phyloP scores from a whole-genome alignment of 768 basidiomycete species.

The Candolleomyces aberdarensis region DNA sequence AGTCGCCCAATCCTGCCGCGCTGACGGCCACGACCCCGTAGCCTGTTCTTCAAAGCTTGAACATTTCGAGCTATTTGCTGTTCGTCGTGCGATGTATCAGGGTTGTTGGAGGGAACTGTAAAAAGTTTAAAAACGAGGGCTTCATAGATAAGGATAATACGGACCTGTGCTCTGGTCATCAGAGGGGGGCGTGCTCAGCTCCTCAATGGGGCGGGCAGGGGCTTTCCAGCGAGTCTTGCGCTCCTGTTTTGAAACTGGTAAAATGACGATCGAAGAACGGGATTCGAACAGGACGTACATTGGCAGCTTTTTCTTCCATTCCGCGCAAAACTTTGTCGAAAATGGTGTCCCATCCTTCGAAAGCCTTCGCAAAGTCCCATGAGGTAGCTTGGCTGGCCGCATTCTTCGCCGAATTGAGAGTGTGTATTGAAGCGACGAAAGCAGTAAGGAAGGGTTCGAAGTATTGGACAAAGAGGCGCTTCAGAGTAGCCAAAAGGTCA shows the following conservation, averaged over 20 bases:
- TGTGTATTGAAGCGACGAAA: conserved; percentile 81
- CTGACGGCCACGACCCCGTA: conserved; percentile 72
- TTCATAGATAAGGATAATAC: conserved; percentile 12
- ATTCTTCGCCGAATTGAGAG: conserved; percentile 46
- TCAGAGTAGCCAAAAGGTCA: conserved; percentile 77
- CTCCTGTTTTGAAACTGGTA: conserved; percentile 42
- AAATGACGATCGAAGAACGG: not conserved
- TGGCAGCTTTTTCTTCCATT: conserved; percentile 72
- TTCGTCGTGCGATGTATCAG: conserved; percentile 64
- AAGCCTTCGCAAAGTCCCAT: conserved; percentile 70
- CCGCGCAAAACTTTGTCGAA: conserved; percentile 75
- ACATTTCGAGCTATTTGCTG: conserved; percentile 93
- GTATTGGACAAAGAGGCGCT: conserved; percentile 80
- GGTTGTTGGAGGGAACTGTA: conserved; percentile 31
- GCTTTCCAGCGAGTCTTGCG: conserved; percentile 63
- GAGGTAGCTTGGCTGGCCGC: conserved; percentile 34
- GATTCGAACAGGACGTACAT: conserved; percentile 34
- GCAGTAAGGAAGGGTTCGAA: conserved; percentile 82
- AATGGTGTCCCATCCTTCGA: conserved; percentile 77
- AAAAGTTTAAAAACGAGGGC: conserved; percentile 40
- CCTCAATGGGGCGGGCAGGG: conserved; percentile 34
- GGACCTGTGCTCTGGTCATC: conserved; percentile 61
- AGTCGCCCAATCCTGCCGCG: conserved; percentile 52
- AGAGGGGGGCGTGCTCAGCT: conserved; percentile 48
- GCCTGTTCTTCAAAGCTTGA: conserved; percentile 79